These are phyloP conservation scores for Ophiostoma sp. DNA, from an alignment of 2,329 filamentous ascomycete species.

Conservation along the genomic window DNA sequence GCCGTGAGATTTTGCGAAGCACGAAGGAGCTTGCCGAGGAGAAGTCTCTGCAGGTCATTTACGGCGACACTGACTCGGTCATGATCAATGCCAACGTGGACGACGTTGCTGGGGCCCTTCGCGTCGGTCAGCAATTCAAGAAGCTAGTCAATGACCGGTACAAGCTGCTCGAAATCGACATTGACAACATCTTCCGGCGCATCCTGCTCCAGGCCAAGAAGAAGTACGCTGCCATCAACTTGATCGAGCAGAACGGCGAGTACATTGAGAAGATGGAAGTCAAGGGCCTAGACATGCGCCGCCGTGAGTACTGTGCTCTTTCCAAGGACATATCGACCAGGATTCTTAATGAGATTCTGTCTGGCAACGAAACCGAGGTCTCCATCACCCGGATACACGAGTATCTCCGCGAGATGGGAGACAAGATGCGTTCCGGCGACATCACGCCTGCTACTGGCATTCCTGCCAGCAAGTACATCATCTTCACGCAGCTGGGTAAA, in stretches of 20 bases:
- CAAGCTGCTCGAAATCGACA: constrained; percentile 89
- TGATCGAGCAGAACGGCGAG: constrained; percentile 75
- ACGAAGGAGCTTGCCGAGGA: constrained; percentile 94
- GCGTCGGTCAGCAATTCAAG: constrained; percentile 92
- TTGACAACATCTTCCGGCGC: constrained; percentile 93
- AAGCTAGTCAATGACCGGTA: constrained; percentile 91
- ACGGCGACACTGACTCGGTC: constrained; percentile 97
- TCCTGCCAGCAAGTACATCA: constrained; percentile 86
- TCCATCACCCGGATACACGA: constrained; percentile 89
- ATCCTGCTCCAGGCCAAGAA: constrained; percentile 96
- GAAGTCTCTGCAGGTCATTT: constrained; percentile 88
- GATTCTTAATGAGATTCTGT: constrained; percentile 89
- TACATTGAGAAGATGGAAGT: constrained; percentile 93
- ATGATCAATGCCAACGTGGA: constrained; percentile 99
- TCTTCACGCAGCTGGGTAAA: constrained; percentile 96
- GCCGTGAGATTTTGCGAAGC: constrained; percentile 90
- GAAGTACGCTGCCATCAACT: constrained; percentile 96
- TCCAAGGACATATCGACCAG: constrained; percentile 91
- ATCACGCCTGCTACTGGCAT: constrained; percentile 37
- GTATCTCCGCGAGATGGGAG: constrained; percentile 76
- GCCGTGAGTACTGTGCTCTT: constrained; percentile 90
- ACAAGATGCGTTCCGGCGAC: constrained; percentile 75
- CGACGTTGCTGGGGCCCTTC: constrained; percentile 82
- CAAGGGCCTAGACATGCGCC: constrained; percentile 96
- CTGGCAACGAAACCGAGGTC: constrained; percentile 83